Evolutionary conservation across 192 early-diverging fungal species (phyloP).

Genomic region (Chytriomyces sp.): DNA sequence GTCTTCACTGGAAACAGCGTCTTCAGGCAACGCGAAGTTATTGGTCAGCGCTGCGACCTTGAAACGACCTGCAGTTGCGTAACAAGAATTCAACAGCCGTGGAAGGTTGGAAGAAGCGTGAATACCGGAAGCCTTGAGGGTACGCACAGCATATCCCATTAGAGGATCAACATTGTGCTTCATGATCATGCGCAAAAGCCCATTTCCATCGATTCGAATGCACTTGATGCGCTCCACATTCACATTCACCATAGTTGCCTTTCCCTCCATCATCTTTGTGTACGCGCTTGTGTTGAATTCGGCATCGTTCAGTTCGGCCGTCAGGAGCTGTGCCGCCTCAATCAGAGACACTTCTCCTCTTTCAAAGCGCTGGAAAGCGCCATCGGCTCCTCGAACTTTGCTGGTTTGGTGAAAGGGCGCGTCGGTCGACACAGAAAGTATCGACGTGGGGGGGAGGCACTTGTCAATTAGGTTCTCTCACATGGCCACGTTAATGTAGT

Average conservation of each 20-base stretch:
- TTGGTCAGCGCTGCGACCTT: conserved; percentile 82
- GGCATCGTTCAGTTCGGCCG: conserved; percentile 55
- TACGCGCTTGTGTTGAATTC: conserved; percentile 36
- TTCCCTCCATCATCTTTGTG: no score
- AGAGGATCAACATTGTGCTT: conserved; percentile 50
- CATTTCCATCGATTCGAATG: no score
- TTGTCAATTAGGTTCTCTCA: conserved; percentile 14
- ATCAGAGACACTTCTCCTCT: conserved; percentile 61
- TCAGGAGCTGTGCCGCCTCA: conserved; percentile 62
- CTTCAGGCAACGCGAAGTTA: conserved; percentile 61
- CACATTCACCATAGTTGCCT: no score
- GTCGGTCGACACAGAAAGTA: not conserved
- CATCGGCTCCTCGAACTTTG: conserved; percentile 33
- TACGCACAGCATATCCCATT: conserved; percentile 55
- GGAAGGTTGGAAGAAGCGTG: not conserved
- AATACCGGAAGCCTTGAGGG: conserved; percentile 40
- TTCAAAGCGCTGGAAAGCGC: conserved; percentile 65
- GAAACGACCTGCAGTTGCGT: conserved; percentile 51
- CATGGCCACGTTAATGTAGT: conserved; percentile 85
- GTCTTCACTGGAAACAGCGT: conserved; percentile 25
- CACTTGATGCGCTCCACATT: no score
- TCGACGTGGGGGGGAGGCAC: not conserved
- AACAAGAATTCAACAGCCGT: not conserved
- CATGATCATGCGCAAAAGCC: conserved; percentile 68
- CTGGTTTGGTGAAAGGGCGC: not conserved